Percentiles rank a stretch among this genome's conserved stretches.
phyloP scores from a whole-genome alignment of 768 basidiomycete genomes.

The Amanita thiersii region DNA sequence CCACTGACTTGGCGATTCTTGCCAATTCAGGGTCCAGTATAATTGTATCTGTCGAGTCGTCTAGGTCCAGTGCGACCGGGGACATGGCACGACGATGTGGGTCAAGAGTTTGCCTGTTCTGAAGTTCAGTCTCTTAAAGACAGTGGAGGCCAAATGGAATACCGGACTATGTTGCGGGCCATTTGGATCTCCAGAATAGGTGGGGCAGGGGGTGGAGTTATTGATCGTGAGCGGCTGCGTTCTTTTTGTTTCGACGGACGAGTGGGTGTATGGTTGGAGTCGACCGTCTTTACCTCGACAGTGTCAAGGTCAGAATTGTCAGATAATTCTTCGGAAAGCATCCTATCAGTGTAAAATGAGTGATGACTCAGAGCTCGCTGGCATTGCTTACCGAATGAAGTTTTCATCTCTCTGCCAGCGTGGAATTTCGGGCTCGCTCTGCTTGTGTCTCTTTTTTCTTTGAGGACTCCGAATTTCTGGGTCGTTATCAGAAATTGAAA shows the following conservation, averaged over 20 bases:
- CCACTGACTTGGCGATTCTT: conserved; percentile 34
- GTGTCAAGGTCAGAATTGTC: conserved; percentile 42
- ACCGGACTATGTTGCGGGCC: conserved; percentile 59
- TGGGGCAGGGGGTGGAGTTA: conserved; percentile 69
- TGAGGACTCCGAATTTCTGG: no score
- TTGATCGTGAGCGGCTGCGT: conserved; percentile 60
- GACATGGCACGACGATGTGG: conserved; percentile 33
- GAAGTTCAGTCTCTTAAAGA: conserved; percentile 1
- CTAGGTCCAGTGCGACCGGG: conserved; percentile 29
- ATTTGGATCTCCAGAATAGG: conserved; percentile 43
- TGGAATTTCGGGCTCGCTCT: no score
- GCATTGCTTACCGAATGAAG: no score
- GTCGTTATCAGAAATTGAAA: no score
- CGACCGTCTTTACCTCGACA: conserved; percentile 24
- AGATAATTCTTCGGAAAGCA: conserved; percentile 30
- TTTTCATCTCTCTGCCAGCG: no score
- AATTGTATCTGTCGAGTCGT: conserved; percentile 41
- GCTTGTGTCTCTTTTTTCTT: no score
- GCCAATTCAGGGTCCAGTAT: conserved; percentile 57
- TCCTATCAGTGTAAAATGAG: conserved; percentile 18
- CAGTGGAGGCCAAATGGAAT: neutral
- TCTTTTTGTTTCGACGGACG: conserved; percentile 33
- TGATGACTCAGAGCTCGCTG: no score
- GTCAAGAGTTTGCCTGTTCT: conserved; percentile 39
- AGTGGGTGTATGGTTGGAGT: conserved; percentile 20